Evolutionary conservation across 805 yeast genomes (phyloP), one percentile per base, ranked within the genome.

Genomic region (Cyberlindnera bimundalis): DNA sequence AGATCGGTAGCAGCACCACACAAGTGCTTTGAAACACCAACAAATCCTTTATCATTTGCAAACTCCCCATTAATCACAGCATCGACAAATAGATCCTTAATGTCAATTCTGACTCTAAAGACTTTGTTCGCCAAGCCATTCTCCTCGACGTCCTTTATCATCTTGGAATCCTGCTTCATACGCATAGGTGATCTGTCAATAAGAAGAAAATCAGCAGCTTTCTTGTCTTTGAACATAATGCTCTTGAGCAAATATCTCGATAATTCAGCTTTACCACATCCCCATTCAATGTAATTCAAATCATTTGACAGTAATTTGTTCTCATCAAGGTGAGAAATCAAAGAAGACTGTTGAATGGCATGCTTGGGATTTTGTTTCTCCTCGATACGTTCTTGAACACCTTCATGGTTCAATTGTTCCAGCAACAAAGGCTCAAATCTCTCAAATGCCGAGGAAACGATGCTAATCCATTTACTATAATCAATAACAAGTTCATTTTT

Each of bases 1-100:
- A 89, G 65, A 59, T 89, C 97, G 0, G 96, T 90, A 1, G 97
- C 97, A 3, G 84, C 95, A 5, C 97, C 97, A 63, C 97, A 89
- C 26, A 90, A 64, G 64, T 89, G 97, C 59, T 89, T 89, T 5
- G 96, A 88, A 3, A 89, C 76, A 2, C 81, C 87, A 8, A 83
- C 81, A 29, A 70, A 57, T 3, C 43, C 38, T 17, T 37, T 39
- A 1, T 39, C 26, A 26, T 36, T 33, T 5, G 41, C 19, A 15
- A 50, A 47, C 26, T 64, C 53, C 2, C 48, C 53, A 16, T 56
- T 53, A 2, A 79, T 45, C 14, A 79, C 68, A 17, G 65, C 56
- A 36, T 71, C 77, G 6, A 86, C 60, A 30, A 68, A 56, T 27
- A 89, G 58, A 53, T 89, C 96, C 60, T 86, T 86, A 42, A 89